Evolutionary conservation across 2,329 filamentous ascomycete genomes (phyloP).

Genomic region (Sporothrix globosa): DNA sequence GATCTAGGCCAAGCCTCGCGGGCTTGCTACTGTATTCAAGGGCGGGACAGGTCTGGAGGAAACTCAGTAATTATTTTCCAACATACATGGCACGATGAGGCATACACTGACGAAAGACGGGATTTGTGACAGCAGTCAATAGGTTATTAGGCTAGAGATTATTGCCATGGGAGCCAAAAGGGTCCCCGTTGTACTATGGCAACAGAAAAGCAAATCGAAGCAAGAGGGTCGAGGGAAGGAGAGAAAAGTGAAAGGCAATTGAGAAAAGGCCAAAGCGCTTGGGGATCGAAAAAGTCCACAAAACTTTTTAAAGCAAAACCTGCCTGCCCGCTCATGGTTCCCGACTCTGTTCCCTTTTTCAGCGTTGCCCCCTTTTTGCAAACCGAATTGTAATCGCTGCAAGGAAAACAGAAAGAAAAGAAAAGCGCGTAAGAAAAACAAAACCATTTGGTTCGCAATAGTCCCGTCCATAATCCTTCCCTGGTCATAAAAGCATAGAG

Average conservation of each 20-base stretch:
- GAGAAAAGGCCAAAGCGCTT: neutral
- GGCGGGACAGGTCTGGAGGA: neutral
- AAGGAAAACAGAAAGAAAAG: too few relatives aligned
- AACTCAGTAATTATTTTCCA: too few relatives aligned
- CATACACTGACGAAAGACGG: neutral
- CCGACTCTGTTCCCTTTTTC: neutral
- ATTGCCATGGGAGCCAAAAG: neutral
- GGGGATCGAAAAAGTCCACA: constrained; percentile 14
- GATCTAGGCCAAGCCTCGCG: neutral
- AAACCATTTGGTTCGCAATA: neutral
- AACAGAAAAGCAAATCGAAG: neutral
- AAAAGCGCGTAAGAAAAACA: neutral
- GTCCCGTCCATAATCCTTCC: constrained; percentile 16
- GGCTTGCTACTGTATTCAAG: neutral
- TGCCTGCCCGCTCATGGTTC: neutral
- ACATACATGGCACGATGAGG: neutral
- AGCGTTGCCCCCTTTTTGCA: neutral
- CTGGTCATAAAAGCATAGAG: constrained; percentile 17
- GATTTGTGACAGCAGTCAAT: neutral
- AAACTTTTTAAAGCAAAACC: constrained; percentile 5
- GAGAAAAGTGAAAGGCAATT: neutral
- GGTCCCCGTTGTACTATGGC: neutral
- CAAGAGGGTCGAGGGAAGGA: neutral
- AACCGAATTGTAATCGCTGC: neutral
- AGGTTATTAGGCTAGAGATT: constrained; percentile 14